Conservation (phyloP, 1,139 yeast genomes). For the Candida sanyaensis region DNA sequence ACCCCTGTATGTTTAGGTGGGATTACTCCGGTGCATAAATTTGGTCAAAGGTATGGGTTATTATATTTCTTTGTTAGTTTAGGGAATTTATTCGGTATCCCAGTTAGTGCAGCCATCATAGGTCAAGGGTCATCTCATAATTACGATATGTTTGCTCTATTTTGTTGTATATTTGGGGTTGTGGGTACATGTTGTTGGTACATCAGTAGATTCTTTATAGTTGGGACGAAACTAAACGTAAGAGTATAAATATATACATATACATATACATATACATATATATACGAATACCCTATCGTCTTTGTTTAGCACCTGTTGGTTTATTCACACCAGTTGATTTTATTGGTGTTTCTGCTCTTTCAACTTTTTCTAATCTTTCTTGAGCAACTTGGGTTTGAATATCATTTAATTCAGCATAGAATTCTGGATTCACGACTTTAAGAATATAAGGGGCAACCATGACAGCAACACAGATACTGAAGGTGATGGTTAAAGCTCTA, state of each 20-base stretch:
- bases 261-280: no score
- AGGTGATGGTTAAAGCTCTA: slow-evolving; percentile 36
- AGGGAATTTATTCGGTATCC: slow-evolving; percentile 42
- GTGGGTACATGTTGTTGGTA: slow-evolving; percentile 23
- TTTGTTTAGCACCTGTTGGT: slow-evolving; percentile 10
- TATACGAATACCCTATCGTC: slow-evolving; percentile 7
- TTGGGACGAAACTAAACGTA: slow-evolving; percentile 23
- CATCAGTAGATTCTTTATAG: slow-evolving; percentile 22
- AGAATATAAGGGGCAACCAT: slow-evolving; percentile 38
- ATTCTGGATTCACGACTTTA: slow-evolving; percentile 36
- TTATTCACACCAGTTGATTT: slow-evolving; percentile 9
- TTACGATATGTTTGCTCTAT: slow-evolving; percentile 27
- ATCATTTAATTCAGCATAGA: slow-evolving; percentile 36
- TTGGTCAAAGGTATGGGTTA: slow-evolving; percentile 44
- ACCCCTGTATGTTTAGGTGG: slow-evolving; percentile 42
- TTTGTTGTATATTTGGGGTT: slow-evolving; percentile 23
- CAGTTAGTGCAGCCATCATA: slow-evolving; percentile 49
- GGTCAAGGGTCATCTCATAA: slow-evolving; percentile 29
- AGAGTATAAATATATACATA: slow-evolving; percentile 18
- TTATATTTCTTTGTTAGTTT: slow-evolving; percentile 40
- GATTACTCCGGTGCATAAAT: slow-evolving; percentile 30
- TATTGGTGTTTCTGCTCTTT: slow-evolving; percentile 7
- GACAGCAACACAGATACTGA: slow-evolving; percentile 29
- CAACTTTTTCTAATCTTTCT: slow-evolving; percentile 10
- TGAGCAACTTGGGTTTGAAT: slow-evolving; percentile 18